phyloP scores from a whole-genome alignment of 306 rosid genomes.

The Crataegus laevigata region DNA sequence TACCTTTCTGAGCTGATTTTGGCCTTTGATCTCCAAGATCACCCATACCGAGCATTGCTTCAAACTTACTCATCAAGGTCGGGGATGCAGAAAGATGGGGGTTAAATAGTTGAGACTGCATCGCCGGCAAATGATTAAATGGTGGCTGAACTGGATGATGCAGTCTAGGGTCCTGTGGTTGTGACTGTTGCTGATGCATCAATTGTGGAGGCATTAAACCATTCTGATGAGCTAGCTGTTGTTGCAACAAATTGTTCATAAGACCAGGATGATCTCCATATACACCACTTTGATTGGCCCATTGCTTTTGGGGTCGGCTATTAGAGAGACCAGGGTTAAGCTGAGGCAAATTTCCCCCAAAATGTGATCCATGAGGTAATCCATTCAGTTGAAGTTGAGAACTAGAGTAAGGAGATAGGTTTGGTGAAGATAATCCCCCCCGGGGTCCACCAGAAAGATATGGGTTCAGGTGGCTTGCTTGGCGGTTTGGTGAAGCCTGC shows the following conservation, averaged over 20 bases:
- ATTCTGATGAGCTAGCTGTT: slow-evolving; percentile 49
- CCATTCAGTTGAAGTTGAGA: slow-evolving; percentile 46
- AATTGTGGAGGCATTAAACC: slow-evolving; percentile 47
- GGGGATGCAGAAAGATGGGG: slow-evolving; percentile 54
- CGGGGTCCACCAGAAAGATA: slow-evolving; percentile 45
- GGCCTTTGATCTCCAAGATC: slow-evolving; percentile 81
- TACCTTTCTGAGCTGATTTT: slow-evolving; percentile 46
- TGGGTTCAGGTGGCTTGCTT: slow-evolving; percentile 41
- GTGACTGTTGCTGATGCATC: slow-evolving; percentile 49
- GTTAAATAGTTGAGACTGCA: slow-evolving; percentile 44
- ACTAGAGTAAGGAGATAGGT: slow-evolving; percentile 36
- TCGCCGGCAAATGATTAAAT: slow-evolving; percentile 37
- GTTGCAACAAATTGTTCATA: slow-evolving; percentile 42
- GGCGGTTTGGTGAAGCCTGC: slow-evolving; percentile 52
- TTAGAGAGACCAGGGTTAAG: slow-evolving; percentile 25
- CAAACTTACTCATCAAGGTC: slow-evolving; percentile 60
- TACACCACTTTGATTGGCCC: slow-evolving; percentile 41
- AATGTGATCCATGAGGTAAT: slow-evolving; percentile 38
- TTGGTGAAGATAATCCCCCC: slow-evolving; percentile 42
- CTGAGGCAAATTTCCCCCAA: slow-evolving; percentile 53
- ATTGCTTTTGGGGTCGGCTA: slow-evolving; percentile 40
- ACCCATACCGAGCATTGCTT: slow-evolving; percentile 67
- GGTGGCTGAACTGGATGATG: slow-evolving; percentile 47
- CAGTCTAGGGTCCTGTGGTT: slow-evolving; percentile 45
- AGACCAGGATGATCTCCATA: slow-evolving; percentile 49